Conservation (phyloP, 768 basidiomycete species). For the Leccinum uliginosum region DNA sequence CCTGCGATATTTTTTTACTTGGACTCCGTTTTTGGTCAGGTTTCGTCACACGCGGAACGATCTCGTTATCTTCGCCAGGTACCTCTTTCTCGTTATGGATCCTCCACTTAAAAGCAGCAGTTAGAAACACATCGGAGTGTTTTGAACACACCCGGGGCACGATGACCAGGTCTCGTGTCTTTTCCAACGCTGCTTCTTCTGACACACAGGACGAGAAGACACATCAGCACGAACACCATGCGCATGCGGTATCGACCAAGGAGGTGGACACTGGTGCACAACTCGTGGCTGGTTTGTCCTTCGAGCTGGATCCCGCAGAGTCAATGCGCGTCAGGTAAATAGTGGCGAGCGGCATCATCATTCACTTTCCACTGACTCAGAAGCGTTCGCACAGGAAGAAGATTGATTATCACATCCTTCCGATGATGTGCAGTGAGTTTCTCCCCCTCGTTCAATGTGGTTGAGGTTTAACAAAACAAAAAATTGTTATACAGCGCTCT, state of each 20-base stretch:
- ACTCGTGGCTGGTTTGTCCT: conserved; percentile 43
- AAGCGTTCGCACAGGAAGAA: conserved; percentile 38
- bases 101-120: conserved; percentile 7
- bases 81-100: not conserved
- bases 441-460: not conserved
- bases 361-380: not conserved
- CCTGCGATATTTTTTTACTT: not conserved
- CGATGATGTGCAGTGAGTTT: conserved; percentile 67
- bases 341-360: not conserved
- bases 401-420: conserved; percentile 65
- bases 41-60: conserved; percentile 7
- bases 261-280: conserved; percentile 63
- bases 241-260: conserved; percentile 33
- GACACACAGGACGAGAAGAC: conserved; percentile 14
- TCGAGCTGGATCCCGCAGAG: conserved; percentile 48
- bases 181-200: conserved; percentile 9
- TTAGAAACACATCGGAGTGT: not conserved
- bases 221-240: conserved; percentile 10
- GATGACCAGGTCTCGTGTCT: conserved; percentile 1
- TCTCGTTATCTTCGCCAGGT: not conserved
- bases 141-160: not conserved
- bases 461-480: not conserved
- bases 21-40: not conserved
- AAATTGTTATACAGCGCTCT: conserved; percentile 39
- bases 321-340: conserved; percentile 18